Percentiles rank a stretch among this genome's conserved stretches.
These are phyloP conservation scores for Oidiodendron maius DNA, from an alignment of 495 filamentous ascomycete species.

Conservation along the genomic window DNA sequence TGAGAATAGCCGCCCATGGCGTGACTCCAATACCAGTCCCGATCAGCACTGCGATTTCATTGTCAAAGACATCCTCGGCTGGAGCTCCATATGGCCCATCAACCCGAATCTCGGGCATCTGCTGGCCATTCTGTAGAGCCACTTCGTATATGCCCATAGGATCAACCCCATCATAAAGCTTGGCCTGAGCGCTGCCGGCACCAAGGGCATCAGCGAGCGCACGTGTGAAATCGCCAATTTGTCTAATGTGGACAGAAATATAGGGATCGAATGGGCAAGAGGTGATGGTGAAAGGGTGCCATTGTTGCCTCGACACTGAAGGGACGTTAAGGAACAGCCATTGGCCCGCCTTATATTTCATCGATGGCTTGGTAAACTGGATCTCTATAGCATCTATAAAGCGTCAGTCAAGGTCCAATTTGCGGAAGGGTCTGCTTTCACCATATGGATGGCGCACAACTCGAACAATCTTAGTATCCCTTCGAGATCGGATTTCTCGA, in stretches of 20 bases:
- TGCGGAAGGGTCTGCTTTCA: slow-evolving; percentile 34
- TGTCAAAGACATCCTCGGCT: slow-evolving; percentile 95
- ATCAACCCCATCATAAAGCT: slow-evolving; percentile 84
- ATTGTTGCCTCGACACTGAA: slow-evolving; percentile 79
- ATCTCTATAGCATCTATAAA: slow-evolving; percentile 87
- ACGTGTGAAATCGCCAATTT: slow-evolving; percentile 94
- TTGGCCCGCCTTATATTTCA: slow-evolving; percentile 97
- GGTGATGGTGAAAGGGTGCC: slow-evolving; percentile 99
- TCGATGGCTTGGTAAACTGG: slow-evolving; percentile 90
- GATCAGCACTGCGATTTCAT: slow-evolving; percentile 95
- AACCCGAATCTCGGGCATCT: slow-evolving; percentile 82
- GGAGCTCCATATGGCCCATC: slow-evolving; percentile 97
- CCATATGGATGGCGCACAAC: slow-evolving; percentile 97
- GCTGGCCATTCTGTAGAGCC: slow-evolving; percentile 85
- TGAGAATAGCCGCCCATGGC: slow-evolving; percentile 94
- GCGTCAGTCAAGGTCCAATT: slow-evolving; percentile 24
- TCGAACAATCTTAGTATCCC: slow-evolving; percentile 82
- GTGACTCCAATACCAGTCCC: slow-evolving; percentile 98
- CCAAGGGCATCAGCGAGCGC: slow-evolving; percentile 87
- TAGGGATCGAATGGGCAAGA: slow-evolving; percentile 95
- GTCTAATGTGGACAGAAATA: slow-evolving; percentile 87
- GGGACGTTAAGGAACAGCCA: slow-evolving; percentile 96
- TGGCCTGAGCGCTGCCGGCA: slow-evolving; percentile 75
- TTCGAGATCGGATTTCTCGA: slow-evolving; percentile 77
- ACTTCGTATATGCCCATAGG: slow-evolving; percentile 97